A percentile compares a stretch with the other conserved stretches of the same genome.
These are phyloP conservation scores for Ceratocystis cubensis DNA, from an alignment of 2,329 filamentous ascomycete species.

Conservation along the genomic window DNA sequence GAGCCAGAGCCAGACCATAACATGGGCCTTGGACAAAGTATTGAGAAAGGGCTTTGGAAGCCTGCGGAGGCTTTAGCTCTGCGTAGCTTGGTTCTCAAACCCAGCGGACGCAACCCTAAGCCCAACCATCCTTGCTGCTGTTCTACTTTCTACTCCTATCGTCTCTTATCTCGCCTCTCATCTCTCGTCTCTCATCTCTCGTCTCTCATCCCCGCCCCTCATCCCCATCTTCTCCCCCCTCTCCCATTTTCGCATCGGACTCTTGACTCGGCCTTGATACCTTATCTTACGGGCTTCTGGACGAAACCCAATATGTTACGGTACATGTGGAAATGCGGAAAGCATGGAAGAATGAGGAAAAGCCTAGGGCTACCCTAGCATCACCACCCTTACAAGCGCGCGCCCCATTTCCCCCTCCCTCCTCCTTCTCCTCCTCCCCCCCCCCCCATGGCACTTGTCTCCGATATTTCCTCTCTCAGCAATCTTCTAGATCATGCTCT, in stretches of 20 bases:
- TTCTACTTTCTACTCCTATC: too few species aligned
- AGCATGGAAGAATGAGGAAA: background rate
- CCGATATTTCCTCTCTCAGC: conserved; percentile 1
- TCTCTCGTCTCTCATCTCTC: too few species aligned
- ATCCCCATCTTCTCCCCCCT: background rate
- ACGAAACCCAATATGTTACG: background rate
- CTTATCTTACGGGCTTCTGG: background rate
- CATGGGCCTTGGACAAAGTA: too few species aligned
- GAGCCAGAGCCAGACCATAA: background rate
- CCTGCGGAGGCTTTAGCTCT: too few species aligned
- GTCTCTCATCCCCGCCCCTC: background rate
- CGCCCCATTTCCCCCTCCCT: background rate
- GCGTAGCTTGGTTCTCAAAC: too few species aligned
- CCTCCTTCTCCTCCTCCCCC: background rate
- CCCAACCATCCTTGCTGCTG: too few species aligned
- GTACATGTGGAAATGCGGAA: background rate
- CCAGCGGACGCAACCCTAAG: too few species aligned
- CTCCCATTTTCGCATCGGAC: background rate
- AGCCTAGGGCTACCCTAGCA: background rate
- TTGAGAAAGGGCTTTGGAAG: too few species aligned
- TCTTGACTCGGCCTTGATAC: background rate
- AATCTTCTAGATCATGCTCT: conserved; percentile 1
- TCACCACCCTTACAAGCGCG: background rate
- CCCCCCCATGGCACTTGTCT: background rate
- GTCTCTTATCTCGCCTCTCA: too few species aligned